A percentile compares a stretch with the other conserved stretches of the same genome.
Evolutionary conservation across 2,329 filamentous ascomycete species (phyloP).

Genomic region (Neonectria neomacrospora): DNA sequence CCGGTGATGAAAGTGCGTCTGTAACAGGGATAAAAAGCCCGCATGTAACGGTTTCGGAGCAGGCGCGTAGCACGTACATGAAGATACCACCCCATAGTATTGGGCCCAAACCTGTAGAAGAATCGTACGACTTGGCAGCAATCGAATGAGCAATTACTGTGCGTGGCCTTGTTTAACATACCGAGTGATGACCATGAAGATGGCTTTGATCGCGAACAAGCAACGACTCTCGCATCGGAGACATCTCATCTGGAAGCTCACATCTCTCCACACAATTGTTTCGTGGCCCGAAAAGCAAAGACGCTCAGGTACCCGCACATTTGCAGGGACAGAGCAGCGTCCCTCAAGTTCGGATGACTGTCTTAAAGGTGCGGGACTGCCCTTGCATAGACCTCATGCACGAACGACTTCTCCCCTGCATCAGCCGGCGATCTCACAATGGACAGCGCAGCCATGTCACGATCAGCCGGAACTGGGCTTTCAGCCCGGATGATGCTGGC

Average conservation of each 20-base stretch:
- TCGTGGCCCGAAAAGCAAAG: not conserved
- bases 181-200: not conserved
- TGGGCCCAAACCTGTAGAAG: conserved; percentile 6
- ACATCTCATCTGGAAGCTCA: not conserved
- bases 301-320: not conserved
- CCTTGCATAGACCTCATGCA: not conserved
- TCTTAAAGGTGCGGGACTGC: not conserved
- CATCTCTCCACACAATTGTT: not conserved
- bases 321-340: not conserved
- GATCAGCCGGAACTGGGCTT: not conserved
- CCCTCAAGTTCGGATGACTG: not conserved
- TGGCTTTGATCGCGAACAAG: not conserved
- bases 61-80: conserved; percentile 6
- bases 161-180: not conserved
- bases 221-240: not conserved
- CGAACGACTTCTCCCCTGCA: not conserved
- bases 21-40: not conserved
- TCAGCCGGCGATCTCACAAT: not conserved
- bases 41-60: conserved; percentile 4
- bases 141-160: not conserved
- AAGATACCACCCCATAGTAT: conserved; percentile 6
- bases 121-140: not conserved
- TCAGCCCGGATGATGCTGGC: not conserved
- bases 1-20: not conserved
- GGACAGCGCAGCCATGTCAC: not conserved